phyloP scores from a whole-genome alignment of 495 filamentous ascomycete genomes.

The Penicillium angulare region DNA sequence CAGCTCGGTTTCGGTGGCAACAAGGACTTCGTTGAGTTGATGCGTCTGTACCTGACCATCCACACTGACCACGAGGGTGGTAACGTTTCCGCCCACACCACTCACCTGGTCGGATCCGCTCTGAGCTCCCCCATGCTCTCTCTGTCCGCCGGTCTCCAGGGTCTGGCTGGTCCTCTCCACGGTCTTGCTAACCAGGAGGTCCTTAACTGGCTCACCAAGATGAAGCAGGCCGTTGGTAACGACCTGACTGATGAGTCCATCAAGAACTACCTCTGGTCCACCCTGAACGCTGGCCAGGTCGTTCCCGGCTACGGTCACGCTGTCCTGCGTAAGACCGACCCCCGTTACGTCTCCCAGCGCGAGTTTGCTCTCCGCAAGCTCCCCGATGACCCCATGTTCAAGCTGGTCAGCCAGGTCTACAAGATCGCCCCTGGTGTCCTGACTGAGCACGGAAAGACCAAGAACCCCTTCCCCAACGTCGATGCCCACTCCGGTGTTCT shows the following conservation, averaged over 20 bases:
- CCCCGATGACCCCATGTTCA: constrained; percentile 97
- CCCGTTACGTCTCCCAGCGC: constrained; percentile 95
- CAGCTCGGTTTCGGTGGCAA: constrained; percentile 95
- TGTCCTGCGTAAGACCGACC: constrained; percentile 98
- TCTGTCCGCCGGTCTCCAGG: constrained; percentile 92
- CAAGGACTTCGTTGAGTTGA: constrained; percentile 95
- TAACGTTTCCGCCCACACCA: constrained; percentile 97
- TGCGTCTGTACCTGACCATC: constrained; percentile 98
- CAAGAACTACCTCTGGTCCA: constrained; percentile 97
- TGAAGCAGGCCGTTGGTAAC: constrained; percentile 93
- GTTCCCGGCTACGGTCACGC: constrained; percentile 98
- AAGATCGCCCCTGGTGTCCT: constrained; percentile 98
- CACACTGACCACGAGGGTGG: constrained; percentile 99
- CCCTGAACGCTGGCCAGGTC: constrained; percentile 90
- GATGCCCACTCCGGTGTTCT: constrained; percentile 94
- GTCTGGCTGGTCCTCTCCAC: constrained; percentile 96
- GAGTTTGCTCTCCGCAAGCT: constrained; percentile 91
- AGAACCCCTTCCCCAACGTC: constrained; percentile 81
- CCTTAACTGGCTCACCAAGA: constrained; percentile 96
- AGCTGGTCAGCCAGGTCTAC: constrained; percentile 98
- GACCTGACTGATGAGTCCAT: constrained; percentile 94
- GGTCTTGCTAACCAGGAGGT: constrained; percentile 99
- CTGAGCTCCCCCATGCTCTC: constrained; percentile 97
- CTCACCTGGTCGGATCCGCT: constrained; percentile 94
- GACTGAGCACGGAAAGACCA: constrained; percentile 99